phyloP scores from a whole-genome alignment of 257 asterid species.

The Solanum arcanum region DNA sequence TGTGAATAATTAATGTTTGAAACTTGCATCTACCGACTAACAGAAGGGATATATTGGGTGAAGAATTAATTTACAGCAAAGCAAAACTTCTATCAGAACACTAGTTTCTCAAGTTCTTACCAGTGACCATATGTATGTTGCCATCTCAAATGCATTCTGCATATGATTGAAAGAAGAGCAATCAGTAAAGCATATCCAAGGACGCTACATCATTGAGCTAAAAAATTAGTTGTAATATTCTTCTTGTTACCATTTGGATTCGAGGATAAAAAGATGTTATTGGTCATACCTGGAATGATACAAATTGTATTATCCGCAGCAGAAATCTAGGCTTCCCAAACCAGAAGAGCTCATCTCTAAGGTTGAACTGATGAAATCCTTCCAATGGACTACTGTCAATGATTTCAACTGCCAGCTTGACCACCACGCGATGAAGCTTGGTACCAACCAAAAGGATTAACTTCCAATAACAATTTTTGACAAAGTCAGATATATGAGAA shows the following conservation, averaged over 20 bases:
- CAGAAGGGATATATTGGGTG: background rate
- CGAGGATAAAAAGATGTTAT: background rate
- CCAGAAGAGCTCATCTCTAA: constrained; percentile 94
- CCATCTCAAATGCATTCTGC: constrained; percentile 95
- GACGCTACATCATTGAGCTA: background rate
- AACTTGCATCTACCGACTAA: background rate
- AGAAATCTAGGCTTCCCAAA: constrained; percentile 78
- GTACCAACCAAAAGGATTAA: constrained; percentile 82
- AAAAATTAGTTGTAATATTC: background rate
- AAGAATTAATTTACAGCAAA: background rate
- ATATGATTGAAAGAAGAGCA: constrained; percentile 1
- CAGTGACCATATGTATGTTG: constrained; percentile 73
- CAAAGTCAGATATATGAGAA: background rate
- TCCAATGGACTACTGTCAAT: constrained; percentile 49
- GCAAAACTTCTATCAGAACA: background rate
- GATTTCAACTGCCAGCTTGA: constrained; percentile 79
- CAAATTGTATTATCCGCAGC: constrained; percentile 66
- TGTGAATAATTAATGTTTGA: background rate
- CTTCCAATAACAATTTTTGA: constrained; percentile 18
- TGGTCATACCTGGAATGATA: constrained; percentile 67
- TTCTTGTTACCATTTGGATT: background rate
- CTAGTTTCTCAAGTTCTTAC: constrained; percentile 28
- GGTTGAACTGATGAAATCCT: constrained; percentile 49
- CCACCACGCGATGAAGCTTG: constrained; percentile 75
- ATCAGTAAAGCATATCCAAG: background rate